Evolutionary conservation across 2,329 filamentous ascomycete genomes (phyloP).

Genomic region (Chaetothyriales sp.): DNA sequence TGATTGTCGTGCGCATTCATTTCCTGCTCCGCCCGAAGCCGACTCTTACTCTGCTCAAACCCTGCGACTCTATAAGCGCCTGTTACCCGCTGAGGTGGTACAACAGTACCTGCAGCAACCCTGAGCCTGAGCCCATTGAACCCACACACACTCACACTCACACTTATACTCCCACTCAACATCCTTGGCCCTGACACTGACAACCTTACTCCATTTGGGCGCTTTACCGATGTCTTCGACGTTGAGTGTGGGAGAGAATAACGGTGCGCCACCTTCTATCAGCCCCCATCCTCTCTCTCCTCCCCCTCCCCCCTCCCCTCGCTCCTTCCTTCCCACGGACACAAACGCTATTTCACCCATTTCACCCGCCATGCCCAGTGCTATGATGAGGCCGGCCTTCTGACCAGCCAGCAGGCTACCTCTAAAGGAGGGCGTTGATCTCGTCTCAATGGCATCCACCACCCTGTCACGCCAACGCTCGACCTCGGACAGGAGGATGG

Average conservation of each 20-base stretch:
- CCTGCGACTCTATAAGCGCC: not conserved
- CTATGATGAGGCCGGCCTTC: not conserved
- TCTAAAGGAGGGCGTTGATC: not conserved
- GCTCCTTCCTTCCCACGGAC: not conserved
- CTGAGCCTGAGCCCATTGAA: not conserved
- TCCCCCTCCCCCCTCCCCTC: not conserved
- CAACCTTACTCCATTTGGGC: not conserved
- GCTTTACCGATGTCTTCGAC: not conserved
- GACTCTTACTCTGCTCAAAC: not conserved
- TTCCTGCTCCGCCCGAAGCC: not conserved
- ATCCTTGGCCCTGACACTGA: not conserved
- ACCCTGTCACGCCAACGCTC: conserved; percentile 13
- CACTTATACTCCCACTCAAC: no score
- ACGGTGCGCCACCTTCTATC: not conserved
- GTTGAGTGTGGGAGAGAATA: not conserved
- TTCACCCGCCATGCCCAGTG: not conserved
- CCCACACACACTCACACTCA: not conserved
- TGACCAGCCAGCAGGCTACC: not conserved
- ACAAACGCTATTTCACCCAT: not conserved
- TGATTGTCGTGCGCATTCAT: not conserved
- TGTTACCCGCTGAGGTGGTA: not conserved
- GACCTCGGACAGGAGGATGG: conserved; percentile 13
- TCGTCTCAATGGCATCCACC: conserved; percentile 5
- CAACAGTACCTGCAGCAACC: not conserved
- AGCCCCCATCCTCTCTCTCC: no score